A percentile compares a stretch with the other conserved stretches of the same genome.
Evolutionary conservation across 345 rosid genomes (phyloP).

Genomic region (Linum trigynum): DNA sequence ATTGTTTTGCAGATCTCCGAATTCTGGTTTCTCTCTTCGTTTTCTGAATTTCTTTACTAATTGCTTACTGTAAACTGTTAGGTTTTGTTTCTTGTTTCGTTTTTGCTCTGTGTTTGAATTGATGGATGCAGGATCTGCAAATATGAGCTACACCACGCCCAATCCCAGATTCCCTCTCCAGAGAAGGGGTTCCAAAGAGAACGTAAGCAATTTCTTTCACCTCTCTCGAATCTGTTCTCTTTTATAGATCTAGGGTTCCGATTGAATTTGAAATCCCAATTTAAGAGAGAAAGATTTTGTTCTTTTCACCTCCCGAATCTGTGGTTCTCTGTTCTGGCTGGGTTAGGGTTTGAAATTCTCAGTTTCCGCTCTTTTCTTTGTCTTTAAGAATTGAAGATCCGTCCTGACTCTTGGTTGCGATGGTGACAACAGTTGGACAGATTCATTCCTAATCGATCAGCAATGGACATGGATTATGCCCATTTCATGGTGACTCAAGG

Average conservation of each 20-base stretch:
- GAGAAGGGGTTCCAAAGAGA: constrained; percentile 12
- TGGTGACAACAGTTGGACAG: constrained; percentile 42
- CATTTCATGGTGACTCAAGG: constrained; percentile 51
- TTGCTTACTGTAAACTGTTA: neutral
- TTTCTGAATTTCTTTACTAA: neutral
- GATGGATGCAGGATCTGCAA: constrained; percentile 7
- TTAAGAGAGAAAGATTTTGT: neutral
- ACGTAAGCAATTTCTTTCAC: constrained; percentile 1
- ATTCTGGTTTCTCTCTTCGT: neutral
- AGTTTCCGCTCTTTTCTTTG: too few species aligned
- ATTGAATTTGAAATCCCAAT: neutral
- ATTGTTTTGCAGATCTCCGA: neutral
- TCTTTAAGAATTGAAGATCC: neutral
- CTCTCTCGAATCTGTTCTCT: neutral
- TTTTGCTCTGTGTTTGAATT: neutral
- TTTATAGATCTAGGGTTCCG: neutral
- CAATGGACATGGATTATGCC: constrained; percentile 64
- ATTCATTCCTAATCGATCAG: constrained; percentile 66
- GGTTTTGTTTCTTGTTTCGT: neutral
- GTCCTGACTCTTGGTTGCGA: neutral
- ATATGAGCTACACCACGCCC: neutral
- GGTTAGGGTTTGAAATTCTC: neutral
- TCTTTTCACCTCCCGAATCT: neutral
- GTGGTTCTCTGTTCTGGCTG: neutral
- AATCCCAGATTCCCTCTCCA: constrained; percentile 8